Evolutionary conservation across 169 alveolate genomes (phyloP).

Genomic region (Toxoplasma gondii): DNA sequence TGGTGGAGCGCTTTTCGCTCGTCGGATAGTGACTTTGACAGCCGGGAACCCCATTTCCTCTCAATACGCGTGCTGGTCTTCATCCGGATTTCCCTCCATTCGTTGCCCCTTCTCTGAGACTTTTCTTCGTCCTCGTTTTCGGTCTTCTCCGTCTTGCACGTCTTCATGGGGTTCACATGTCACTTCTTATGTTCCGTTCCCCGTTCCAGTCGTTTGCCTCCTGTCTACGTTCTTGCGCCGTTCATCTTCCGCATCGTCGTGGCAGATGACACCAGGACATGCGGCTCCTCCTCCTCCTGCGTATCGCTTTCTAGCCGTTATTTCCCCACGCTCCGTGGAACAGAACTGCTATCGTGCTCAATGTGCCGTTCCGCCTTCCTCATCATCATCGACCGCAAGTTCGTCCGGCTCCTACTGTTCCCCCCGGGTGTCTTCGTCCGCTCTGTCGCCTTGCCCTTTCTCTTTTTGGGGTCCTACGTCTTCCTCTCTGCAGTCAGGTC

Average conservation of each 20-base stretch:
- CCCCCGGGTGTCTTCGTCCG: background rate
- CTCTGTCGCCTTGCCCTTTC: background rate
- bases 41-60: background rate
- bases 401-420: background rate
- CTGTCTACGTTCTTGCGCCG: too few species aligned
- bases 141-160: too few species aligned
- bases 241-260: too few species aligned
- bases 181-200: too few species aligned
- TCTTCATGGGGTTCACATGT: too few species aligned
- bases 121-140: too few species aligned
- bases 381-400: background rate
- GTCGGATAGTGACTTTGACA: background rate
- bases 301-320: background rate
- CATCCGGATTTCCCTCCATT: too few species aligned
- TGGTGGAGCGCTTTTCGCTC: background rate
- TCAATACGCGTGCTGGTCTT: too few species aligned
- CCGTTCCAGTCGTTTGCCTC: too few species aligned
- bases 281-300: slow-evolving; percentile 16
- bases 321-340: background rate
- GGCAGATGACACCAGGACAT: background rate
- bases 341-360: too few species aligned
- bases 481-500: background rate
- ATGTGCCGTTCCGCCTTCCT: too few species aligned
- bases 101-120: too few species aligned
- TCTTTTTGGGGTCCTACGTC: background rate